Evolutionary conservation across 108 stramenopile genomes (phyloP), one percentile per base, ranked within the genome.

Genomic region (Fragilariopsis cylindrus): DNA sequence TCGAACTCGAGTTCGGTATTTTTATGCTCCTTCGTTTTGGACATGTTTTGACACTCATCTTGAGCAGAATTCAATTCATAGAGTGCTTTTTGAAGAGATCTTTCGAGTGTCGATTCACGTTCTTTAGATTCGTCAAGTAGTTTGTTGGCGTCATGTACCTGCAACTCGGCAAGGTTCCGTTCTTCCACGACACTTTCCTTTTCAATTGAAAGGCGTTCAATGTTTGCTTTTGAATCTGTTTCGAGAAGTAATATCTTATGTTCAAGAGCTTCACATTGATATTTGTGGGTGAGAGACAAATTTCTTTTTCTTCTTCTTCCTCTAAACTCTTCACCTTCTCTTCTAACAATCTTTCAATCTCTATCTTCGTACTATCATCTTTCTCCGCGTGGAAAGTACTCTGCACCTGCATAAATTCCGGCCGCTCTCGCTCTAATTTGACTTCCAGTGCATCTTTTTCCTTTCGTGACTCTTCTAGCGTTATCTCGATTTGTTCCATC

Each of bases 51-150:
- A 43, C 43, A 4, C 8, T 63, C 43, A 4, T 44, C 43, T 63
- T 63, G 62, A 40, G 39, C 43, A 8, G 62, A 43, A 45, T 63
- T 5, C 5, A 63, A 15, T 63, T 63, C 15, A 6, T 12, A 9
- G 43, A 11, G 12, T 4, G 45, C n/a, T 44, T 63, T 44, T 63
- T 63, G 43, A 0, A 43, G 11, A 12, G 15, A 3, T 45, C 3
- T 11, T 63, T 43, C 16, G 39, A 63, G 39, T 9, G 2, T 40
- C 13, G 62, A 41, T 45, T 63, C 62, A 43, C 62, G 40, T 45
- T 63, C 62, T 63, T 45, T 63, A 3, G 42, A 63, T 43, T 63
- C 43, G 40, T 63, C 62, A 30, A 63, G 62, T 41, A 45, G 13
- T 9, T 63, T 41, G 39, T 15, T 43, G 16, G 62, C 43, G 15